Evolutionary conservation across 2,329 filamentous ascomycete genomes (phyloP), one percentile per base, ranked within the genome.

Genomic region (Hymenoscyphus infarciens): DNA sequence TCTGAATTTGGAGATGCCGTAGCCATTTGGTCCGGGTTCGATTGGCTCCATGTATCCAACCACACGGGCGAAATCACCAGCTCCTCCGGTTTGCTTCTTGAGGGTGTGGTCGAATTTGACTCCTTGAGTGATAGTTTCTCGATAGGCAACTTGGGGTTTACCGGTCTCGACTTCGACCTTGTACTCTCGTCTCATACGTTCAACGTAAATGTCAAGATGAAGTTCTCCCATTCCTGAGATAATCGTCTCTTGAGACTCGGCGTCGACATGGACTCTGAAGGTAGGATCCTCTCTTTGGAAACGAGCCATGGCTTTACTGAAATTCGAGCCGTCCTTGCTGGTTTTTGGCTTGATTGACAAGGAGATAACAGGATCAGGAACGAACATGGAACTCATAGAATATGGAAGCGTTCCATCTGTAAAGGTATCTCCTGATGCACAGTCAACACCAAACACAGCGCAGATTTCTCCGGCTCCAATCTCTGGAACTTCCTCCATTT

Each of bases 241-340:
- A 74, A 99, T 96, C 56, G 94, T 98, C 81, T 99, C 92, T 74
- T 96, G 90, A 67, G 89, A 94, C 79, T 99, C 95, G 16, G 86
- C 78, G 74, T 99, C 95, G 71, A 97, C 92, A 71, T 92, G 89
- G 42, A 99, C 91, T 60, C 95, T 87, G 86, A 99, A 99, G 13
- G 95, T 99, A 3, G 95, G 95, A 73, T 99, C 95, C 79, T 99
- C 95, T 67, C 95, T 90, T 79, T 97, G 94, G 85, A 99, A 99
- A 70, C 95, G 91, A 76, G 94, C 95, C 87, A 99, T 98, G 70
- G 95, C 95, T 80, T 99, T 99, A 74, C 89, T 93, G 83, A 99
- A 99, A 80, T 96, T 95, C 75, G 91, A 87, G 63, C 89, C 87
- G 73, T 99, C 94, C 76, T 91, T 95, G 75, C 85, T 92, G 76